Percentiles rank a stretch among this genome's conserved stretches.
Conservation (phyloP, 352 stramenopile genomes). For the Lagenidium giganteum region DNA sequence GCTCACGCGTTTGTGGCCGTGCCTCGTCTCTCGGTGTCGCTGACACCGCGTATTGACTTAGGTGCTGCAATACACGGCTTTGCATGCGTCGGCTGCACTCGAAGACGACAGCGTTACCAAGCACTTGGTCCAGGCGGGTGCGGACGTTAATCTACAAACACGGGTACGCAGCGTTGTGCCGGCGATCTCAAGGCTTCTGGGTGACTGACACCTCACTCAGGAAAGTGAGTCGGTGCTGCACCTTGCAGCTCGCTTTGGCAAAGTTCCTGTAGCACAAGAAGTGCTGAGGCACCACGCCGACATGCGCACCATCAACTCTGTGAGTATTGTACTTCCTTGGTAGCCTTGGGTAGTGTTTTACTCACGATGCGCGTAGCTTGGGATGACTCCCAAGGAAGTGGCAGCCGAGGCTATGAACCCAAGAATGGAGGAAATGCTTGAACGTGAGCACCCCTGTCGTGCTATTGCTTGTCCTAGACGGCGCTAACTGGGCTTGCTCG, state of each 20-base stretch:
- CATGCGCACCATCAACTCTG: conserved; percentile 18
- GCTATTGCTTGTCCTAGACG: no score
- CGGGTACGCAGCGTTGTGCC: no score
- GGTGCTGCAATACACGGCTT: conserved; percentile 31
- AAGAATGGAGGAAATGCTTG: conserved; percentile 20
- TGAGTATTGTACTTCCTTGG: background rate
- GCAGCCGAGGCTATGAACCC: conserved; percentile 18
- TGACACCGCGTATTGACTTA: conserved; percentile 6
- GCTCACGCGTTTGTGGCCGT: background rate
- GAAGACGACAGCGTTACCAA: conserved; percentile 16
- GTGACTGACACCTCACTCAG: no score
- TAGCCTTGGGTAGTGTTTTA: background rate
- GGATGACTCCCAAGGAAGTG: conserved; percentile 24
- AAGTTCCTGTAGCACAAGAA: conserved; percentile 15
- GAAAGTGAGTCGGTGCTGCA: conserved; percentile 22
- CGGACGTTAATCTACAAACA: conserved; percentile 17
- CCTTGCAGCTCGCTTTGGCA: conserved; percentile 25
- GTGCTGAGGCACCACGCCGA: conserved; percentile 18
- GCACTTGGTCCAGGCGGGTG: conserved; percentile 25
- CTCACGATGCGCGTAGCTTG: conserved; percentile 7
- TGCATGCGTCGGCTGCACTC: conserved; percentile 27
- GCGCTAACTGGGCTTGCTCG: background rate
- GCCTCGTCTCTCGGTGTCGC: background rate
- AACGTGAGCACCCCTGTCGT: no score
- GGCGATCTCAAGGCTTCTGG: no score